Base-by-base conservation (phyloP, 139 green algal genomes). In the Diplosphaera chodatii region DNA sequence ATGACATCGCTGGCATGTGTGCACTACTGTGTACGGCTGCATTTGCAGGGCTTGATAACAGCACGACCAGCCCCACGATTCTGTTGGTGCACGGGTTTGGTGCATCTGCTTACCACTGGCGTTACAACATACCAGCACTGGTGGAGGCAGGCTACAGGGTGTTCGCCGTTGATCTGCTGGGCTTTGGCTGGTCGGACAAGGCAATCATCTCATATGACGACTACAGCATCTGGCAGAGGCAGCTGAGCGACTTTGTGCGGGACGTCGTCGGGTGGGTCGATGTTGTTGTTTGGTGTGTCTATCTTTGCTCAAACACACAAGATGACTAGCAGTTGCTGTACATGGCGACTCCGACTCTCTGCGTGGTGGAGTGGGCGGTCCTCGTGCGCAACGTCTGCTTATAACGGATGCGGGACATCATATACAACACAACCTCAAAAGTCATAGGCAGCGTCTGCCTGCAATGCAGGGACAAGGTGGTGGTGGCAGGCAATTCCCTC, bases 31-130 rank as follows among this genome's bases (percentile, higher is more conserved):
- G n/a, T n/a, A n/a, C n/a, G n/a, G n/a, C n/a, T n/a, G n/a, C 8
- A 48, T 48, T 25, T 18, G 18, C 48, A 59, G 48, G 48, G 3
- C 25, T 25, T 5, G 16, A 59, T n/a, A 59, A 59, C 48, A 37
- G 37, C 48, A 27, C 27, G 13, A 30, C 80, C 37, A 80, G 79
- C 33, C 56, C 78, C 15, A 82, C 84, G 3, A 66, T 90, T 2
- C 62, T 94, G 28, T 55, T 91, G 29, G 70, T 96, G 1, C 91
- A 96, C 72, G 91, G 91, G 25, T 96, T 96, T 74, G 91, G 91
- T 4, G 91, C 89, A 1, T 86, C 73, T 13, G 83, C 81, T 15
- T 89, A 91, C 71, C 86, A 91, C 69, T 91, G 83, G 82, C 74
- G 88, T n/a, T 92, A 93, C 80, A 85, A 92, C 30, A 83, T 95